phyloP scores from a whole-genome alignment of 768 basidiomycete species.

The Ramaria rubella region DNA sequence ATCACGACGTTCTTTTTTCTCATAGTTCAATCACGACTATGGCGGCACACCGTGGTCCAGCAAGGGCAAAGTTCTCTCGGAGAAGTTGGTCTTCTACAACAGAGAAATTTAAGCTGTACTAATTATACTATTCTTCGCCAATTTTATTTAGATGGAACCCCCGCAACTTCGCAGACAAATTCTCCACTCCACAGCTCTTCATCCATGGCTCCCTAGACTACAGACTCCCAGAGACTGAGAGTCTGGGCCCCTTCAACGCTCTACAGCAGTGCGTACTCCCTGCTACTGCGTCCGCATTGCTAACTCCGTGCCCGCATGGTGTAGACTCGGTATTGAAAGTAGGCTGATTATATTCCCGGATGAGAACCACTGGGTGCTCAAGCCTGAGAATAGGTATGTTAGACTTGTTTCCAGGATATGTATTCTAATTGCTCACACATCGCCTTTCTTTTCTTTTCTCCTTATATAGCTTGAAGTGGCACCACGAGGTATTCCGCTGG shows the following conservation, averaged over 20 bases:
- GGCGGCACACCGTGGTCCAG: constrained; percentile 74
- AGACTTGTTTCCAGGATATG: background rate
- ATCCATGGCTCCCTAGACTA: constrained; percentile 89
- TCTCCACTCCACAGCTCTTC: constrained; percentile 78
- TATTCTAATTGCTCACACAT: background rate
- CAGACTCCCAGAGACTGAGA: constrained; percentile 78
- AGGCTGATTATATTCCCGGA: constrained; percentile 80
- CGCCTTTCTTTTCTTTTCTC: background rate
- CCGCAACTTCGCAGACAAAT: constrained; percentile 71
- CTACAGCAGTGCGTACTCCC: constrained; percentile 60
- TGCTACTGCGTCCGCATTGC: constrained; percentile 15
- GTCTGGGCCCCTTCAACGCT: constrained; percentile 80
- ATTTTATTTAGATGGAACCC: constrained; percentile 56
- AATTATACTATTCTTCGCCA: background rate
- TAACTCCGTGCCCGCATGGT: background rate
- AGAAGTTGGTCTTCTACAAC: constrained; percentile 36
- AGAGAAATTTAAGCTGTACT: background rate
- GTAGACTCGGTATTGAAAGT: constrained; percentile 62
- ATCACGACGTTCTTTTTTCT: too few species aligned
- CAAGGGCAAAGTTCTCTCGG: constrained; percentile 44
- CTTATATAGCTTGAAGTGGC: constrained; percentile 75
- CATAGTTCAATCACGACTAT: constrained; percentile 82
- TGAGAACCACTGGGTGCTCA: constrained; percentile 90
- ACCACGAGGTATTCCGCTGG: constrained; percentile 91
- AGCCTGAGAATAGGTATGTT: constrained; percentile 65